phyloP scores from a whole-genome alignment of 2,329 filamentous ascomycete species.

The Blastomyces percursus region DNA sequence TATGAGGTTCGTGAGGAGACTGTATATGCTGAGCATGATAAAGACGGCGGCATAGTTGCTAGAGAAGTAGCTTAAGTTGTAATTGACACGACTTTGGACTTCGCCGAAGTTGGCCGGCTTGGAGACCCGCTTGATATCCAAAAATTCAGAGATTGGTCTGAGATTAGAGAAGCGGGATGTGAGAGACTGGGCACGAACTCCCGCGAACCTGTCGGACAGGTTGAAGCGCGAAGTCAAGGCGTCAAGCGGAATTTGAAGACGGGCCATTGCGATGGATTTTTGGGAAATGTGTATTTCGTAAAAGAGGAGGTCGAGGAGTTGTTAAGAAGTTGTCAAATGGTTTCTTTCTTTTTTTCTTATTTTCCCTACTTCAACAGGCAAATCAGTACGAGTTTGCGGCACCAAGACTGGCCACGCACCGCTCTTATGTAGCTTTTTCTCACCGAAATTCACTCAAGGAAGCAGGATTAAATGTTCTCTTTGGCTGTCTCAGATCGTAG shows the following conservation, averaged over 20 bases:
- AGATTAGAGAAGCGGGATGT: constrained; percentile 82
- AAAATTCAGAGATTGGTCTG: constrained; percentile 80
- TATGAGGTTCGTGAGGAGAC: constrained; percentile 72
- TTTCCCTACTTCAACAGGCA: background rate
- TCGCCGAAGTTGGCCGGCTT: constrained; percentile 89
- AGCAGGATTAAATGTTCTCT: background rate
- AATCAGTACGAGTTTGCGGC: background rate
- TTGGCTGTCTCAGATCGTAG: background rate
- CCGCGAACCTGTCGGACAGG: constrained; percentile 71
- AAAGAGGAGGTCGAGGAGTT: background rate
- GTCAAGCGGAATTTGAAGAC: constrained; percentile 88
- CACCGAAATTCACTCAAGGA: background rate
- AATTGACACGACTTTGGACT: constrained; percentile 85
- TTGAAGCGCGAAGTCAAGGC: constrained; percentile 84
- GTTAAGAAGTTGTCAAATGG: background rate
- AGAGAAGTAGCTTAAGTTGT: constrained; percentile 94
- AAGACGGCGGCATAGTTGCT: constrained; percentile 97
- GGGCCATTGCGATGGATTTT: constrained; percentile 50
- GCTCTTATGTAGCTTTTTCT: background rate
- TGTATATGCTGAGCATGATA: constrained; percentile 91
- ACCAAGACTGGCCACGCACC: background rate
- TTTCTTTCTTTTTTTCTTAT: background rate
- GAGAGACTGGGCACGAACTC: constrained; percentile 67
- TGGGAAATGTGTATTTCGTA: background rate
- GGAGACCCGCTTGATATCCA: constrained; percentile 88